These are phyloP conservation scores for Pestalotiopsis sp. DNA, from an alignment of 2,329 filamentous ascomycete genomes.

Conservation along the genomic window DNA sequence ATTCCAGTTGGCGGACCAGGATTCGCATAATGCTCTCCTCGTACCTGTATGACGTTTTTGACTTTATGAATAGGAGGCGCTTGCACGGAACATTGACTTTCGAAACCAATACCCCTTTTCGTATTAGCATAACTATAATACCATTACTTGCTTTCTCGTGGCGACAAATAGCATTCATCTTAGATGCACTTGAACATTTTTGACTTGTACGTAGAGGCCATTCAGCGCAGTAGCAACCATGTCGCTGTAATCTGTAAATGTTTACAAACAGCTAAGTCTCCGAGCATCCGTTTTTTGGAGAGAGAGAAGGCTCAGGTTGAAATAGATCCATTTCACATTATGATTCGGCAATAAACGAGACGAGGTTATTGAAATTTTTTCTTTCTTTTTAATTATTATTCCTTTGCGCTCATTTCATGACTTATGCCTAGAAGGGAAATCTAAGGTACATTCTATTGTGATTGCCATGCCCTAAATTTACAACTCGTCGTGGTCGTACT, in stretches of 20 bases:
- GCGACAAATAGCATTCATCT: neutral
- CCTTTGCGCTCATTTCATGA: conserved; percentile 16
- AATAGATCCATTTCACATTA: neutral
- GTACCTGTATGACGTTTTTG: neutral
- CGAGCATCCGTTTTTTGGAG: neutral
- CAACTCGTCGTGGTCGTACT: conserved; percentile 72
- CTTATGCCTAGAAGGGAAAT: conserved; percentile 30
- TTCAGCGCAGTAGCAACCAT: too few relatives aligned
- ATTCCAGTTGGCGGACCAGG: neutral
- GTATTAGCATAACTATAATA: neutral
- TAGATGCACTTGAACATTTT: too few relatives aligned
- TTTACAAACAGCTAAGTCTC: too few relatives aligned
- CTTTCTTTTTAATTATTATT: conserved; percentile 30
- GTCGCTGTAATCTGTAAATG: too few relatives aligned
- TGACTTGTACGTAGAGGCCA: too few relatives aligned
- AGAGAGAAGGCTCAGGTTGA: neutral
- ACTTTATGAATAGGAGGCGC: neutral
- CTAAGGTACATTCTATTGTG: conserved; percentile 20
- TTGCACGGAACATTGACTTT: neutral
- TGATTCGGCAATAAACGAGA: neutral
- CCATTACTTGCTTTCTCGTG: neutral
- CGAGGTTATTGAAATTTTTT: conserved; percentile 12
- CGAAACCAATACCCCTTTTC: neutral
- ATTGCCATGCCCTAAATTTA: conserved; percentile 44
- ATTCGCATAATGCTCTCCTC: neutral